Percentiles rank a stretch among this genome's conserved stretches.
phyloP scores from a whole-genome alignment of 805 yeast genomes.

The Candida silvicultrix region DNA sequence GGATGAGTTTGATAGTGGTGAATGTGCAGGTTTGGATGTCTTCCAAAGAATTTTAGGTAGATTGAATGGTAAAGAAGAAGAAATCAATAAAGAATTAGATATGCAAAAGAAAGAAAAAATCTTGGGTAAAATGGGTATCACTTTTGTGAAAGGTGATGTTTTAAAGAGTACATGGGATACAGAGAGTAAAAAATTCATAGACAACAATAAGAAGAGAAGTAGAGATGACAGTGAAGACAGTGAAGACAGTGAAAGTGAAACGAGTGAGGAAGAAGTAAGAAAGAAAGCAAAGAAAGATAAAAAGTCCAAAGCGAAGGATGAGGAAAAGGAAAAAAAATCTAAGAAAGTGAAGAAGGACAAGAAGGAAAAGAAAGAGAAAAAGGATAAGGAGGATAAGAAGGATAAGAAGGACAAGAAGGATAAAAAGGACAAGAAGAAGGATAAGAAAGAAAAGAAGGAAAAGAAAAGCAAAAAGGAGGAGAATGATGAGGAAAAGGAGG shows the following conservation, averaged over 20 bases:
- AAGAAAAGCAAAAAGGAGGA: too few relatives aligned
- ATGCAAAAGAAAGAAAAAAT: slow-evolving; percentile 61
- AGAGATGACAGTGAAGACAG: slow-evolving; percentile 24
- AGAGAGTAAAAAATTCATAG: slow-evolving; percentile 34
- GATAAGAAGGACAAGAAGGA: slow-evolving; percentile 13
- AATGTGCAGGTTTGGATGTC: slow-evolving; percentile 86
- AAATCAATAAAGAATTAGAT: slow-evolving; percentile 58
- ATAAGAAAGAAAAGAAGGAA: slow-evolving; percentile 22
- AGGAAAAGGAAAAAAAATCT: slow-evolving; percentile 20
- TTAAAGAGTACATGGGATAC: slow-evolving; percentile 79
- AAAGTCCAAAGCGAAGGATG: slow-evolving; percentile 21
- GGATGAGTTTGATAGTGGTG: slow-evolving; percentile 74
- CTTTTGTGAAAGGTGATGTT: slow-evolving; percentile 80
- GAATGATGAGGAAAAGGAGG: too few relatives aligned
- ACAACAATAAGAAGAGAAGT: slow-evolving; percentile 22
- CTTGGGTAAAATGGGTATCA: slow-evolving; percentile 85
- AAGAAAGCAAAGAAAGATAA: slow-evolving; percentile 24
- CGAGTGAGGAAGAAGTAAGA: slow-evolving; percentile 20
- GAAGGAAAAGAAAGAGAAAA: slow-evolving; percentile 25
- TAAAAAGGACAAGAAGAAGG: slow-evolving; percentile 7
- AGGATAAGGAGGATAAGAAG: slow-evolving; percentile 23
- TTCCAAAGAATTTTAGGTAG: slow-evolving; percentile 88
- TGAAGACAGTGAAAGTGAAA: slow-evolving; percentile 4
- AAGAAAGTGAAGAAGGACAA: slow-evolving; percentile 23
- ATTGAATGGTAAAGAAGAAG: slow-evolving; percentile 79